Evolutionary conservation across 768 basidiomycete genomes (phyloP), one percentile per base, ranked within the genome.

Genomic region (Rhodotorula diobovata): DNA sequence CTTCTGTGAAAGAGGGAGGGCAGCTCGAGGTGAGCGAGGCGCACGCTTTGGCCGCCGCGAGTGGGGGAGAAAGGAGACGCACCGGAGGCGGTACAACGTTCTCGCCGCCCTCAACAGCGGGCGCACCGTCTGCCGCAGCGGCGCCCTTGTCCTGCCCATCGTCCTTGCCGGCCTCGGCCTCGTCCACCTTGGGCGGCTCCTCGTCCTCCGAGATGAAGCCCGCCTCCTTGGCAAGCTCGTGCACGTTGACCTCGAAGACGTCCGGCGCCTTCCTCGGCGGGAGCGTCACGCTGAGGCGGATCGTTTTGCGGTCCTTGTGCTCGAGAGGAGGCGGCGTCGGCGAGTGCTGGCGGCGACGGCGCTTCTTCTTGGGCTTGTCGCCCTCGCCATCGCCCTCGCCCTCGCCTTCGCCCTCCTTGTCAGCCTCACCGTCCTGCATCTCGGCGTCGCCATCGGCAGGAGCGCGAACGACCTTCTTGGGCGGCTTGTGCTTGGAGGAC

Each of bases 171-270:
- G 61, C 61, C 30, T 45, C 25, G 37, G 61, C 61, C 30, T 45
- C 56, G 18, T 32, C 61, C 20, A 62, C 51, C 35, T 64, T 48
- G 56, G 54, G 48, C n/a, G 61, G 39, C 56, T 53, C 41, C 48
- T 59, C 54, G 35, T 45, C n/a, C 53, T 67, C 72, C 32, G 61
- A 53, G 10, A 68, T 5, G 39, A 68, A 59, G 4, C 74, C 74
- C 5, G 63, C 57, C 14, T 56, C 66, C 48, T 59, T 66, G 28
- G 67, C 70, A 25, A 75, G n/a, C n/a, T 53, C 53, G 16, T 48
- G 54, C 2, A 75, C 48, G 68, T 66, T 72, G 74, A 53, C 67
- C 32, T 63, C 37, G 28, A 70, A 67, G 10, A 53, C 60, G 2
- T 58, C 60, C 4, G 2, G 46, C 4, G 23, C 53, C 25, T 43